Base-by-base conservation (phyloP, 495 filamentous ascomycete species). In the Rhypophila decipiens region DNA sequence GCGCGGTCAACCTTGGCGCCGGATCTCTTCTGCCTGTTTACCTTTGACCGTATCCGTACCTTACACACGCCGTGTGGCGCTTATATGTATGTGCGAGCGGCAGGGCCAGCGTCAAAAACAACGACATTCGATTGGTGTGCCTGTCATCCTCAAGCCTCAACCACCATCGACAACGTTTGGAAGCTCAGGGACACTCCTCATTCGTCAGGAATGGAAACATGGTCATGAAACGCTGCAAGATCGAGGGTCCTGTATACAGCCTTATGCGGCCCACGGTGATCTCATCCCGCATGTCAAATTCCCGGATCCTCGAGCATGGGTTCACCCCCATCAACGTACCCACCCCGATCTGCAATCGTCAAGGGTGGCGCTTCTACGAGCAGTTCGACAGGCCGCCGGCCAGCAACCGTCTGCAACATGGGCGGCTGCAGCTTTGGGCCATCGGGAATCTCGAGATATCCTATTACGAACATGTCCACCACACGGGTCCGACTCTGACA, bases 51-150 rank as follows among this genome's bases (percentile, higher is more conserved):
- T 47, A 49, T 24, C 47, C 46, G 49, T 59, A 45, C 56, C 34
- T 55, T 22, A 34, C 49, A 43, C 34, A 49, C 57, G 51, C 57
- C 45, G 39, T 15, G 17, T 39, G 45, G 58, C 58, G 55, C 52
- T 61, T 61, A 61, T 20, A 36, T 12, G 31, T 15, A 36, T 36
- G 31, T 21, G 36, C 21, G 20, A 41, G 19, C 33, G 21, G 36
- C 23, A 46, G 18, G 22, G 31, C 39, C 37, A 19, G 12, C 20
- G 29, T 22, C 44, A 36, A 29, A 13, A 21, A n/a, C n/a, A n/a
- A n/a, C n/a, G n/a, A n/a, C n/a, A 39, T 43, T 24, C 47, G 41
- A 58, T 60, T 58, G 56, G 58, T 44, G 22, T 35, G 21, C 39
- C 40, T 21, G n/a, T 10, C 20, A 29, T 12, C 29, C 18, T 36